Evolutionary conservation across 2,329 filamentous ascomycete species (phyloP), one percentile per base, ranked within the genome.

Genomic region (Lecanicillium sp.): DNA sequence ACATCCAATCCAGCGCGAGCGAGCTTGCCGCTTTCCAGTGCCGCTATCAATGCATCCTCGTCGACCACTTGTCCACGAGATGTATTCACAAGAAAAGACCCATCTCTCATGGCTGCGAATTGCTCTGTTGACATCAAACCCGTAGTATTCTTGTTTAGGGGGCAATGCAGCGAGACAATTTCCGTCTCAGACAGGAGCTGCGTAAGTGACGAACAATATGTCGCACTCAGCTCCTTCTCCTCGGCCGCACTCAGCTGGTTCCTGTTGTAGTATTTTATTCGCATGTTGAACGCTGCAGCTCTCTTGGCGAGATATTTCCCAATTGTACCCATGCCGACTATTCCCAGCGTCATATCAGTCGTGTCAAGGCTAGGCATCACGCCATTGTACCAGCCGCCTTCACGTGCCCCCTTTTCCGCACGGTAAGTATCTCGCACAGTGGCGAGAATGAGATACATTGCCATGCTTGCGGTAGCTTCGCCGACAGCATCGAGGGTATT

Each of bases 401-500:
- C 46, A 2, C 60, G 50, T 0, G 57, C 48, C 9, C 51, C 55
- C 33, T 51, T 59, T 45, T 70, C 64, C 3, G 60, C 60, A 1
- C 53, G 48, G 4, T 49, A 59, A 1, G 67, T 60, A 41, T 75
- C 67, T 36, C 70, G 64, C 15, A 75, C 47, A 1, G 64, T 51
- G 1, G 55, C 52, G 1, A 62, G 37, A 1, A 40, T 48, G 0
- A 62, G 36, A 29, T 60, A 61, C 19, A 60, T 45, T 12, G 70
- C 64, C 62, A 71, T 67, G 31, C 71, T 67, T 1, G 68, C 67
- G 0, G 67, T 71, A 3, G 71, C 68, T 40, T 77, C 67, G 0
- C 71, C 64, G 1, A 71, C 70, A 0, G 70, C 73, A 43, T 77
- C 63, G 3, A 67, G 51, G 0, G 65, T 64, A 45, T 74, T 77